A percentile compares a stretch with the other conserved stretches of the same genome.
phyloP scores from a whole-genome alignment of 495 filamentous ascomycete species.

The Lichina pygmaea region DNA sequence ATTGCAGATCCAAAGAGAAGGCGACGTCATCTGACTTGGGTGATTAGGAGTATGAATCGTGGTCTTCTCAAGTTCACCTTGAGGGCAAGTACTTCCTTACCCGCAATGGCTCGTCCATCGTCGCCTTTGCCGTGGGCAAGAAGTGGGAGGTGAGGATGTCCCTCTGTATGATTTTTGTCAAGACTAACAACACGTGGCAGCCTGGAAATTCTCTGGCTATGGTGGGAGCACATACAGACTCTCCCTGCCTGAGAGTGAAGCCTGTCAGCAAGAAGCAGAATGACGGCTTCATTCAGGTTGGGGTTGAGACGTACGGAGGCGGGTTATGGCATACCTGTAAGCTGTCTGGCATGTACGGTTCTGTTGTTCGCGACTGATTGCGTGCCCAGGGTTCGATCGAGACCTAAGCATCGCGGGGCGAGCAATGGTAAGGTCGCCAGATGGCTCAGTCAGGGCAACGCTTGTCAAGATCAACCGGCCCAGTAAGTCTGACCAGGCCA shows the following conservation, averaged over 20 bases:
- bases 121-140: constrained; percentile 81
- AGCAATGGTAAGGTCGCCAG: constrained; percentile 46
- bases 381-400: constrained; percentile 55
- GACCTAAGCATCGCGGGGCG: constrained; percentile 80
- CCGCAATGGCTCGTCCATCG: constrained; percentile 74
- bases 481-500: constrained; percentile 16
- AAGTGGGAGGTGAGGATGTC: constrained; percentile 41
- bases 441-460: constrained; percentile 56
- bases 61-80: constrained; percentile 50
- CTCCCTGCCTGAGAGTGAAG: constrained; percentile 71
- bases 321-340: constrained; percentile 44
- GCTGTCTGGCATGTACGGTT: background rate
- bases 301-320: constrained; percentile 88
- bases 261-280: constrained; percentile 69
- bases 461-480: constrained; percentile 77
- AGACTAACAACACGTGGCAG: constrained; percentile 10
- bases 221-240: constrained; percentile 94
- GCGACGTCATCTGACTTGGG: too few relatives aligned
- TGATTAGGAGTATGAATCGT: constrained; percentile 57
- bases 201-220: constrained; percentile 83
- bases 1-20: background rate
- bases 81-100: constrained; percentile 94
- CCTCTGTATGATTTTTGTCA: background rate
- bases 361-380: background rate
- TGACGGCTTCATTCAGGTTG: constrained; percentile 84